Evolutionary conservation across 306 rosid species (phyloP).

Genomic region (Dalbergia cochinchinensis): DNA sequence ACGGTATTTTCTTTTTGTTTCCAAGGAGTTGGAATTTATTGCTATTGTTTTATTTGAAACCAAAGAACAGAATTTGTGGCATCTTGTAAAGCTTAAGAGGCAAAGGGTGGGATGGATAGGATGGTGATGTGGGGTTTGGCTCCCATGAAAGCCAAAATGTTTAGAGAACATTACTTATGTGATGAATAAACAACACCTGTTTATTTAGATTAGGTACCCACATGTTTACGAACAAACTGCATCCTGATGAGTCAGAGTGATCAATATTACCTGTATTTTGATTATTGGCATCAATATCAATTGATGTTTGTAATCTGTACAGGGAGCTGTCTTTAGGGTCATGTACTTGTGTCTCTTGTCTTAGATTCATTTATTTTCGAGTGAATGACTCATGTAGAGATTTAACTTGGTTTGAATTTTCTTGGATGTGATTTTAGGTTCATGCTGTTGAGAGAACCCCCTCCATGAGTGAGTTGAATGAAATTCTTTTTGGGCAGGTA

Average conservation of each 20-base stretch:
- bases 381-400: constrained; percentile 30
- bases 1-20: too few species aligned
- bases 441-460: constrained; percentile 96
- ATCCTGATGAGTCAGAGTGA: constrained; percentile 31
- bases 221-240: background rate
- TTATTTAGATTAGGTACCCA: constrained; percentile 7
- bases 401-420: constrained; percentile 40
- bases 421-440: constrained; percentile 71
- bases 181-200: background rate
- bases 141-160: constrained; percentile 27
- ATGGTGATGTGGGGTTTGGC: constrained; percentile 15
- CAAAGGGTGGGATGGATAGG: constrained; percentile 12
- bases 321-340: constrained; percentile 28
- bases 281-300: background rate
- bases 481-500: constrained; percentile 98
- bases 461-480: constrained; percentile 97
- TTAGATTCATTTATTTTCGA: constrained; percentile 40
- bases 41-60: constrained; percentile 23
- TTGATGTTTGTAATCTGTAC: background rate
- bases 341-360: constrained; percentile 20
- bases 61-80: background rate
- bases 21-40: too few species aligned
- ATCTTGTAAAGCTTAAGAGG: constrained; percentile 25
- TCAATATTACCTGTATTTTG: constrained; percentile 23
- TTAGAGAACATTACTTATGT: constrained; percentile 17